These are phyloP conservation scores for Entomortierella beljakovae DNA, from an alignment of 192 early-diverging fungal genomes.

Conservation along the genomic window DNA sequence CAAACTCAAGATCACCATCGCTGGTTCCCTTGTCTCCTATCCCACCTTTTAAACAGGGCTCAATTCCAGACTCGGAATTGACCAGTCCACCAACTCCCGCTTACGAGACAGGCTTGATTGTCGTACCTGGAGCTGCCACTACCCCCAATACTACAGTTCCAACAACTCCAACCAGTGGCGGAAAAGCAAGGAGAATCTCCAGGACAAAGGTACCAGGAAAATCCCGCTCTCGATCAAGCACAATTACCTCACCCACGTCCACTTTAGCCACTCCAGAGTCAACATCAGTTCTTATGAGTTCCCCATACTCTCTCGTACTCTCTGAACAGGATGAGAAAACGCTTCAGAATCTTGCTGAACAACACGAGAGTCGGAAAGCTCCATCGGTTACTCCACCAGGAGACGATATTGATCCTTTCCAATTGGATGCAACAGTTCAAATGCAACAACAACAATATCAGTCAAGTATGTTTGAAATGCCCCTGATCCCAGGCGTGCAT, in stretches of 20 bases:
- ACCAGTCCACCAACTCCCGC: constrained; percentile 22
- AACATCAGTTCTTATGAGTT: constrained; percentile 6
- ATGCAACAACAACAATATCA: constrained; percentile 32
- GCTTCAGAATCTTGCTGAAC: constrained; percentile 34
- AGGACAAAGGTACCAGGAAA: constrained; percentile 36
- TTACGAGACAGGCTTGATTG: constrained; percentile 45
- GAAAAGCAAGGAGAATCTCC: constrained; percentile 41
- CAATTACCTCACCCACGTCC: constrained; percentile 20
- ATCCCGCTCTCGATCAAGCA: constrained; percentile 48
- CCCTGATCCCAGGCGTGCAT: constrained; percentile 11
- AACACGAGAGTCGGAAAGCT: background rate
- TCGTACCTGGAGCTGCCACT: constrained; percentile 19
- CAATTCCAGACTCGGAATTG: constrained; percentile 3
- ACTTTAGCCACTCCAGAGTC: constrained; percentile 15
- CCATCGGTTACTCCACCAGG: background rate
- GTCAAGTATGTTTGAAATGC: constrained; percentile 30
- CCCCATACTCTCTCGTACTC: constrained; percentile 34
- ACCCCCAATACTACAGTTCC: constrained; percentile 8
- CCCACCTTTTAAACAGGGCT: constrained; percentile 30
- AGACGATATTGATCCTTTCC: constrained; percentile 37
- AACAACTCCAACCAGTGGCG: constrained; percentile 19
- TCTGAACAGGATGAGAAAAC: constrained; percentile 48
- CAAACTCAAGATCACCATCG: constrained; percentile 41
- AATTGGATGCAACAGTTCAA: constrained; percentile 22
- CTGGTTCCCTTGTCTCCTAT: constrained; percentile 42